Evolutionary conservation across 257 asterid species (phyloP).

Genomic region (Lycium ferocissimum): DNA sequence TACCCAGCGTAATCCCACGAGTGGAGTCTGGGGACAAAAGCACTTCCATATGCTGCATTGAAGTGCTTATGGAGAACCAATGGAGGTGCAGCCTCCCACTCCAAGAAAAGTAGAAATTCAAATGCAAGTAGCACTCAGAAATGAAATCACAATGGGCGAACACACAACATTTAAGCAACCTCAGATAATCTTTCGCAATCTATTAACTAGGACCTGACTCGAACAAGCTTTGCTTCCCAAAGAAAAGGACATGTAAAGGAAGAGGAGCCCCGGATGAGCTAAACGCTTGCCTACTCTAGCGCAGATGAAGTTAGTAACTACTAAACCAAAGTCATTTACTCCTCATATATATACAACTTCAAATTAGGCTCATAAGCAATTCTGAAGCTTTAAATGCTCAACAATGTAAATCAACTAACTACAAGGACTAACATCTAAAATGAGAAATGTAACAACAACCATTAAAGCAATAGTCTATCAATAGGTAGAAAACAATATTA

Average conservation of each 20-base stretch:
- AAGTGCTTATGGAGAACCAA: conserved; percentile 14
- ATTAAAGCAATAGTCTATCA: neutral
- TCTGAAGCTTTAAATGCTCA: neutral
- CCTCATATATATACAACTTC: neutral
- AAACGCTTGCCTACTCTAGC: neutral
- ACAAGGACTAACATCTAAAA: neutral
- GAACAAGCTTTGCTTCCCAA: neutral
- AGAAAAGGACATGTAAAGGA: neutral
- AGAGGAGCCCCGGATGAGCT: neutral
- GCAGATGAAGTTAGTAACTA: conserved; percentile 4
- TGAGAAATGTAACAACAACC: neutral
- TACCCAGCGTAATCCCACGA: too few species aligned
- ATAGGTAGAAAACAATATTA: neutral
- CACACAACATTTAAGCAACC: conserved; percentile 1
- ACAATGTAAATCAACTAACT: neutral
- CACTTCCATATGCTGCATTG: conserved; percentile 5
- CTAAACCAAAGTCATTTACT: neutral
- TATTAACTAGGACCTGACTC: neutral
- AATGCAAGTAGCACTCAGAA: conserved; percentile 17
- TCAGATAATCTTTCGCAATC: neutral
- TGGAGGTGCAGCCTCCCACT: neutral
- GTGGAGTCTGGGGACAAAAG: neutral
- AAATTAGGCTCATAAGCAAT: neutral
- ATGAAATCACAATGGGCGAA: conserved; percentile 13
- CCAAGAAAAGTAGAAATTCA: neutral